Conservation (phyloP, 108 stramenopile genomes). For the Ochromonas danica region DNA sequence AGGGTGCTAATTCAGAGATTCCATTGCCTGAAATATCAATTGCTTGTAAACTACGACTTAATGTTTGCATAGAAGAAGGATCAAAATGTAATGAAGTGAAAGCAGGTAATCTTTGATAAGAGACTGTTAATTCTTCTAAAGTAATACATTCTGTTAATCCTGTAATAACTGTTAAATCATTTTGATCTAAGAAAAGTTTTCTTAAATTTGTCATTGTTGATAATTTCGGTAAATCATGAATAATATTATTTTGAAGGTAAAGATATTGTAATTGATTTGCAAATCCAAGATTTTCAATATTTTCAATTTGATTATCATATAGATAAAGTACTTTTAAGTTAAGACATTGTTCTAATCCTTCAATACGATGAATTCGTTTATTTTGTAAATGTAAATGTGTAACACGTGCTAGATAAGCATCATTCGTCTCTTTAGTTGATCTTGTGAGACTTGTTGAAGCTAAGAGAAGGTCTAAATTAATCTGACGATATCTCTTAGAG, state of each 20-base stretch:
- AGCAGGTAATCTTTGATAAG: slow-evolving; percentile 8
- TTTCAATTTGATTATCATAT: slow-evolving; percentile 35
- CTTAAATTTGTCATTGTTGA: slow-evolving; percentile 19
- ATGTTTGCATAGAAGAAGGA: not conserved
- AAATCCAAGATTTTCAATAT: slow-evolving; percentile 21
- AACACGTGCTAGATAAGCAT: not conserved
- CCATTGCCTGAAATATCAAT: slow-evolving; percentile 30
- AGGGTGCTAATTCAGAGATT: not conserved
- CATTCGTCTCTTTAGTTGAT: slow-evolving; percentile 29
- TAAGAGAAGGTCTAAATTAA: not conserved
- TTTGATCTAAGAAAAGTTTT: slow-evolving; percentile 25
- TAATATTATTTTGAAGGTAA: slow-evolving; percentile 33
- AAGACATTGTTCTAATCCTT: slow-evolving; percentile 5
- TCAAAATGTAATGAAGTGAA: not conserved
- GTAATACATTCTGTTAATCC: slow-evolving; percentile 6
- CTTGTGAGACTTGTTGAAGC: slow-evolving; percentile 27
- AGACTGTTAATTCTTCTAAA: not conserved
- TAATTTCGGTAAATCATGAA: not conserved
- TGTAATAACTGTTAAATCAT: not conserved
- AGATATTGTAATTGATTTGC: not conserved
- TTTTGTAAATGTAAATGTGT: slow-evolving; percentile 36
- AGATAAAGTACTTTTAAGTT: slow-evolving; percentile 32
- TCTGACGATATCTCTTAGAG: not conserved
- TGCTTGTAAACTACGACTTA: not conserved
- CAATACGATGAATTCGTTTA: slow-evolving; percentile 26